phyloP scores from a whole-genome alignment of 2,329 filamentous ascomycete species.

The Scortechinia acanthostroma region DNA sequence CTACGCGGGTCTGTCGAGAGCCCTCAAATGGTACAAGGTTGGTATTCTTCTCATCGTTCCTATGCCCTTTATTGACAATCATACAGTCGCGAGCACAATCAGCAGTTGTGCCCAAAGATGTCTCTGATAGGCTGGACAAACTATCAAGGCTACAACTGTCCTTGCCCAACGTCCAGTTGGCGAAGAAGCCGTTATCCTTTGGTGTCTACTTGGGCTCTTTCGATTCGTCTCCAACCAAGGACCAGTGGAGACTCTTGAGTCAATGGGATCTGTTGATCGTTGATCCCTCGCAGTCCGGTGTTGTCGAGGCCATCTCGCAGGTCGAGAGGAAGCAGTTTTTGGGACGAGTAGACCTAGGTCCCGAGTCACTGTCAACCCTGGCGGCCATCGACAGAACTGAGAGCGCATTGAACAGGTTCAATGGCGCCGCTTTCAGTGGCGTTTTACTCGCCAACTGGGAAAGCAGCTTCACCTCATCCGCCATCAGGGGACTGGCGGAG shows the following conservation, averaged over 20 bases:
- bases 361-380: slow-evolving; percentile 2
- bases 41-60: no score
- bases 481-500: background rate
- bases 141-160: background rate
- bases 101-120: background rate
- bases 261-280: slow-evolving; percentile 33
- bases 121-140: background rate
- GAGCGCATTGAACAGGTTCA: slow-evolving; percentile 7
- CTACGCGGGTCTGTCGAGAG: no score
- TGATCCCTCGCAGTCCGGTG: slow-evolving; percentile 26
- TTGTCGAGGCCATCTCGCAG: slow-evolving; percentile 15
- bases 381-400: slow-evolving; percentile 3
- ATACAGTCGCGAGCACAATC: background rate
- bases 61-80: no score
- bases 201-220: slow-evolving; percentile 32
- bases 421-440: slow-evolving; percentile 6
- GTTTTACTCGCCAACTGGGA: slow-evolving; percentile 11
- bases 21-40: background rate
- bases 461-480: background rate
- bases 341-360: slow-evolving; percentile 3
- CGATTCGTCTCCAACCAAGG: slow-evolving; percentile 14
- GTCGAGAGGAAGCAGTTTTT: slow-evolving; percentile 1
- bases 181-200: slow-evolving; percentile 21
- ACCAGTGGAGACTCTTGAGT: slow-evolving; percentile 22
- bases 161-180: slow-evolving; percentile 1